phyloP scores from a whole-genome alignment of 73 alveolate genomes.

The Blepharisma japonicum region DNA sequence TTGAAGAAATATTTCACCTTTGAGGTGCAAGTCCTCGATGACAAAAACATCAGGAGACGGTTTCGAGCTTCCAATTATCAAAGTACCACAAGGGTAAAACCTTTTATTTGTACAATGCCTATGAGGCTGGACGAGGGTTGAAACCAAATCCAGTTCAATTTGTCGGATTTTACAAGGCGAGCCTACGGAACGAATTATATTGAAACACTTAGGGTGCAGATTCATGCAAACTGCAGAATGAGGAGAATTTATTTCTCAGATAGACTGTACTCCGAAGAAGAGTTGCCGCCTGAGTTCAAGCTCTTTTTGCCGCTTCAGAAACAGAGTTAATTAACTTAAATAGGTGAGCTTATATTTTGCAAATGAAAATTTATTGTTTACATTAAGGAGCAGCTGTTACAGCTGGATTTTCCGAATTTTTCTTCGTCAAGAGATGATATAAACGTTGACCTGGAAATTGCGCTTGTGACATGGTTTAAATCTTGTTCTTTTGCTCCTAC shows the following conservation, averaged over 20 bases:
- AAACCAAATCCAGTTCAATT: constrained; percentile 88
- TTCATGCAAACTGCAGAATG: constrained; percentile 90
- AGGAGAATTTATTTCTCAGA: constrained; percentile 92
- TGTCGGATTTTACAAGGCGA: constrained; percentile 90
- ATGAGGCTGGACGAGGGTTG: constrained; percentile 94
- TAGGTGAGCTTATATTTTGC: no score
- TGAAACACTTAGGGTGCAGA: constrained; percentile 84
- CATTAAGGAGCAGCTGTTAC: no score
- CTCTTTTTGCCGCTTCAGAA: constrained; percentile 49
- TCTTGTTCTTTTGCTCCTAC: not conserved
- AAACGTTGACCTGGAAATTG: no score
- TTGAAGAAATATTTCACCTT: constrained; percentile 86
- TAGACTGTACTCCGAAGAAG: constrained; percentile 71
- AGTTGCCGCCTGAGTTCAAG: constrained; percentile 71
- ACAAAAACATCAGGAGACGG: constrained; percentile 83
- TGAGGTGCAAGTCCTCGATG: constrained; percentile 89
- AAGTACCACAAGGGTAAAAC: constrained; percentile 83
- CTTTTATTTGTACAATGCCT: constrained; percentile 90
- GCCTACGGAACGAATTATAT: constrained; percentile 91
- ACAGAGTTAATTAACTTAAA: no score
- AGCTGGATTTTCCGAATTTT: no score
- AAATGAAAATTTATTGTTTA: no score
- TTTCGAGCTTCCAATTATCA: constrained; percentile 91
- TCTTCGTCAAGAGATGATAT: no score
- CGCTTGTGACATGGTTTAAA: no score